phyloP scores from a whole-genome alignment of 139 green algal species.

The Pedinophyceae sp. region DNA sequence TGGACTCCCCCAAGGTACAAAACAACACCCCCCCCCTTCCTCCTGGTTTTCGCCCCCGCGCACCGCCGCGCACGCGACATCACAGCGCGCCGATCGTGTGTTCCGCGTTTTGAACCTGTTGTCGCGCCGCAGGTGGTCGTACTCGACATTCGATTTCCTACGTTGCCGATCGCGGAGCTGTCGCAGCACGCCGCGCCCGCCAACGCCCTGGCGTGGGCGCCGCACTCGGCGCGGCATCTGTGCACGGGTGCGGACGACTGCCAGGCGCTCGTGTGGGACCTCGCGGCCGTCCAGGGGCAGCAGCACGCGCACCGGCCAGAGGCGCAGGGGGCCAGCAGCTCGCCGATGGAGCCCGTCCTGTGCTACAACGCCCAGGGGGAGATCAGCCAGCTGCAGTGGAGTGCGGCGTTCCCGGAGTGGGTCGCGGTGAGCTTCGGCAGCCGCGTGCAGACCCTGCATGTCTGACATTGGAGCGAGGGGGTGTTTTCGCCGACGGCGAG shows the following conservation, averaged over 20 bases:
- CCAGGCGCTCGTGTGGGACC: slow-evolving; percentile 88
- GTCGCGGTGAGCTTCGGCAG: slow-evolving; percentile 77
- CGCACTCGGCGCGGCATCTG: slow-evolving; percentile 78
- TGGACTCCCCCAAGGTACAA: slow-evolving; percentile 65
- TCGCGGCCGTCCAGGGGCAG: slow-evolving; percentile 41
- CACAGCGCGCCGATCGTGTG: no score
- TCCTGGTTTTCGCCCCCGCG: background rate
- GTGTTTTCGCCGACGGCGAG: no score
- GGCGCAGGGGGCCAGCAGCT: slow-evolving; percentile 13
- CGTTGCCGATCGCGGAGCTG: slow-evolving; percentile 78
- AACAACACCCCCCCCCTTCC: background rate
- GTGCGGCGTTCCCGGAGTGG: slow-evolving; percentile 62
- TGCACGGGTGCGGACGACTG: slow-evolving; percentile 78
- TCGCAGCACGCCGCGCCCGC: slow-evolving; percentile 54
- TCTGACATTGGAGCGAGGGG: no score
- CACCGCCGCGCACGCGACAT: no score
- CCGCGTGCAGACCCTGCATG: slow-evolving; percentile 80
- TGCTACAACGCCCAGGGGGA: slow-evolving; percentile 77
- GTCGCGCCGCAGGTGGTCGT: no score
- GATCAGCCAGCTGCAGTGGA: slow-evolving; percentile 89
- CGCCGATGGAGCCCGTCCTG: slow-evolving; percentile 77
- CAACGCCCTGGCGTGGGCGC: slow-evolving; percentile 86
- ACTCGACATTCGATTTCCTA: slow-evolving; percentile 84
- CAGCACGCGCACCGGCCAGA: slow-evolving; percentile 10
- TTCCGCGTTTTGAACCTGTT: no score